Evolutionary conservation across 192 early-diverging fungal genomes (phyloP).

Genomic region (Entophlyctis helioformis): DNA sequence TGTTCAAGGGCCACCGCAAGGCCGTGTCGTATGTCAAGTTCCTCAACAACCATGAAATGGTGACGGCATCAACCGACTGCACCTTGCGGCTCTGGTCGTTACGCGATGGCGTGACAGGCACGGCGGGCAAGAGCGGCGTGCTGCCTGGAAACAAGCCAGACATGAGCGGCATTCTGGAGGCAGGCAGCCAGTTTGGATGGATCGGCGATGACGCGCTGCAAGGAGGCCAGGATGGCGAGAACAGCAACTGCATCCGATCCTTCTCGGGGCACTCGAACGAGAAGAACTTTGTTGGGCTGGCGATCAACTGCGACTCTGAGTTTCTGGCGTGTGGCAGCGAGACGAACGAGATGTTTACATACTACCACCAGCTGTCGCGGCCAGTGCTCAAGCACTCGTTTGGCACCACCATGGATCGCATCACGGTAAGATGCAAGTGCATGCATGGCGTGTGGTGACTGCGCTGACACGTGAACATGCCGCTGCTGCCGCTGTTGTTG

Average conservation of each 20-base stretch:
- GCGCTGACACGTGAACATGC: no score
- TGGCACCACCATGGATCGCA: conserved; percentile 50
- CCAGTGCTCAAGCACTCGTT: conserved; percentile 70
- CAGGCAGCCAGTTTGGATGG: no score
- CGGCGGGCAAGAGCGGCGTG: neutral
- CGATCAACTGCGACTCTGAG: conserved; percentile 50
- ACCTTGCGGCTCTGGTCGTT: conserved; percentile 76
- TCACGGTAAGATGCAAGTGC: conserved; percentile 40
- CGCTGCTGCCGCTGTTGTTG: no score
- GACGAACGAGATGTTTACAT: conserved; percentile 79
- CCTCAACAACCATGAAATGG: conserved; percentile 58
- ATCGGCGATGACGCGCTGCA: conserved; percentile 4
- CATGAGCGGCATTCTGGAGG: neutral
- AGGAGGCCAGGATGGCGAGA: conserved; percentile 2
- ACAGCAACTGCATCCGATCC: conserved; percentile 56
- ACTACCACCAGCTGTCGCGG: conserved; percentile 59
- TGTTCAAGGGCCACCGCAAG: conserved; percentile 79
- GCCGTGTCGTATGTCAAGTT: conserved; percentile 94
- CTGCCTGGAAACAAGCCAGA: conserved; percentile 3
- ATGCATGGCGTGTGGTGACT: neutral
- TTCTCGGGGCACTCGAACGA: conserved; percentile 84
- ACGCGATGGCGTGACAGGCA: neutral
- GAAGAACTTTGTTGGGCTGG: conserved; percentile 95
- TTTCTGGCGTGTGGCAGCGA: conserved; percentile 92
- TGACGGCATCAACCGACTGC: conserved; percentile 87